Evolutionary conservation across 2,329 filamentous ascomycete species (phyloP), one percentile per base, ranked within the genome.

Genomic region (Ophiostoma himal-ulmi): DNA sequence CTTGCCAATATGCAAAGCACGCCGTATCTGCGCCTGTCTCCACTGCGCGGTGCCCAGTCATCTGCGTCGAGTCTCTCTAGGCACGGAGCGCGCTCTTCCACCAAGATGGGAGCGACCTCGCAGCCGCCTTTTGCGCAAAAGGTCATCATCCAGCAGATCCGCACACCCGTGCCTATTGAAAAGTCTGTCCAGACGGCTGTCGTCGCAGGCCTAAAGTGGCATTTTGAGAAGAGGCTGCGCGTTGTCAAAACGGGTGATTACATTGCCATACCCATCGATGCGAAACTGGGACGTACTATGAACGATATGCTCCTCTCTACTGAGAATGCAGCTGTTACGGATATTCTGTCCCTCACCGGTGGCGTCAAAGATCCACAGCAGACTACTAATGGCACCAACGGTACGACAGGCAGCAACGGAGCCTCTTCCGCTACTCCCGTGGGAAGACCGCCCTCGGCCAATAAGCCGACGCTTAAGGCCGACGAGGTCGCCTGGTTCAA

Each of bases 401-500:
- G 60, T 39, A 37, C 30, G 8, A 20, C 22, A 37, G 26, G 67
- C 34, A 57, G 54, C 48, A 70, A 73, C 34, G 52, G 68, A 36
- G n/a, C 64, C 8, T 78, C 36, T 22, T 65, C 62, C 7, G 20
- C 60, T 3, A 39, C 34, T 17, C 60, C 60, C 6, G 62, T 20
- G 20, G 60, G 60, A n/a, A n/a, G 62, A 5, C 62, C 17, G 20
- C 62, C 17, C 14, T 34, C 17, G 4, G 17, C 20, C 3, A 13
- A 20, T 17, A 64, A 30, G 22, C 70, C 66, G 8, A 36, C 48
- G 73, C 70, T 81, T 74, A 75, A 77, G 69, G 82, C 80, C 74
- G 87, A 85, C 78, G 86, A 83, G 39, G 91, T 96, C 26, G 94
- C 92, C 8, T 99, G 95, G 95, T 98, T 97, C 83, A 92, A 89